Evolutionary conservation across 2,329 filamentous ascomycete genomes (phyloP).

Genomic region (Onygenales sp.): DNA sequence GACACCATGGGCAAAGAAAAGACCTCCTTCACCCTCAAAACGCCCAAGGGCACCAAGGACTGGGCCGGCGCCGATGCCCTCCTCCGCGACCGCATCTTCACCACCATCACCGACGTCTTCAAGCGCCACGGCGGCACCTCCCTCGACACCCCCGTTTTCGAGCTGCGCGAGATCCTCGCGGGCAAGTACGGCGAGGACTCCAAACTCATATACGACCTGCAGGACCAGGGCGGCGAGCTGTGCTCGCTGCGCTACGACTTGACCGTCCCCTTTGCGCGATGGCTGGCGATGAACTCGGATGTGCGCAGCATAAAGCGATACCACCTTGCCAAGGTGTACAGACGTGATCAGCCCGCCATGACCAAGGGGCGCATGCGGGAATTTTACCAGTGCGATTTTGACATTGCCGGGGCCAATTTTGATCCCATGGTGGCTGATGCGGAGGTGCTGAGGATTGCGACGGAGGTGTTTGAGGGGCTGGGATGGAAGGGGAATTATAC

Average conservation of each 20-base stretch:
- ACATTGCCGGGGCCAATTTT: constrained; percentile 72
- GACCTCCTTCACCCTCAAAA: constrained; percentile 61
- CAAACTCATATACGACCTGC: constrained; percentile 83
- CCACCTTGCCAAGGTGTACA: constrained; percentile 88
- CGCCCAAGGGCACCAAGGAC: constrained; percentile 84
- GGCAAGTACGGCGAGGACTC: constrained; percentile 91
- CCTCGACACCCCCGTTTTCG: constrained; percentile 76
- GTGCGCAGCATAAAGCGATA: constrained; percentile 84
- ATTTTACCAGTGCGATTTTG: constrained; percentile 96
- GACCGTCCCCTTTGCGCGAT: constrained; percentile 84
- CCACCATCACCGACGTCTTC: constrained; percentile 66
- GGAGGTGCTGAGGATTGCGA: constrained; percentile 74
- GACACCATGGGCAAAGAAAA: constrained; percentile 26
- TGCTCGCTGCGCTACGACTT: constrained; percentile 79
- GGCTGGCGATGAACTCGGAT: constrained; percentile 80
- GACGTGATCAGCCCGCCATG: constrained; percentile 69
- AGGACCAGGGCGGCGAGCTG: constrained; percentile 78
- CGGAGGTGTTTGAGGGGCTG: constrained; percentile 74
- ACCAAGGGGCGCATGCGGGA: constrained; percentile 89
- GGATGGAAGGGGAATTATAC: constrained; percentile 66
- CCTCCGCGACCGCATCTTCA: constrained; percentile 71
- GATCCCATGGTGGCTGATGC: constrained; percentile 89
- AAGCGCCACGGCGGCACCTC: constrained; percentile 73
- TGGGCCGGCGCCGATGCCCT: constrained; percentile 73
- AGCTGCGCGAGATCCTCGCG: constrained; percentile 74